Base-by-base conservation (phyloP, 1,284 basidiomycete genomes). In the Melampsora occidentalis region DNA sequence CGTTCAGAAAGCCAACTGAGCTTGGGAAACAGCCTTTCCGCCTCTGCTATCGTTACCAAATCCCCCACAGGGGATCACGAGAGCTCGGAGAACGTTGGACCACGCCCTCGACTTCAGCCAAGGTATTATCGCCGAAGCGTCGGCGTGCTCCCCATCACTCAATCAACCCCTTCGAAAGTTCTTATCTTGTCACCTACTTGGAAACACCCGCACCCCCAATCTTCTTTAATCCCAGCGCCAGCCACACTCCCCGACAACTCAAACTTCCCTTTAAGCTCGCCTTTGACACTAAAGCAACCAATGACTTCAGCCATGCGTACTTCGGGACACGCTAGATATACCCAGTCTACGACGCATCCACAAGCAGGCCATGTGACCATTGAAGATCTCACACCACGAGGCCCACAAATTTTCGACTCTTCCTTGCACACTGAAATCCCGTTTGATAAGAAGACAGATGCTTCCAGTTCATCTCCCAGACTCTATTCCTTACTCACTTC, bases 401-500 rank as follows among this genome's bases (percentile, higher is more conserved):
- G 22, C 28, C 28, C 53, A 10, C 53, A 59, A 22, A 22, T 25
- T 2, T 22, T 28, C 25, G 28, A 22, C 10, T 28, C n/a, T 59
- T 28, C 28, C 9, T 59, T 28, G 12, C 53, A 59, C 22, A 59
- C 28, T 2, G 53, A 22, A 7, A 10, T 59, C 18, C 53, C 53
- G n/a, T 9, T 7, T 25, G 12, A 28, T 22, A 59, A 59, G 1
- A 22, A 59, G 20, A 25, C 53, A 2, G 53, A 25, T 22, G 28
- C n/a, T 59, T n/a, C 53, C 12, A 28, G 18, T 22, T 28, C 22
- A 22, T 59, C 53, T 28, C 53, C 53, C 53, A 59, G 28, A 59
- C 28, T 59, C n/a, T 59, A 59, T 28, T 59, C 18, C n/a, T 59
- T 59, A 59, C 53, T 59, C 35, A 62, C n/a, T 35, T 14, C 67